Evolutionary conservation across 1,139 yeast genomes (phyloP).

Genomic region (Citeromyces siamensis): DNA sequence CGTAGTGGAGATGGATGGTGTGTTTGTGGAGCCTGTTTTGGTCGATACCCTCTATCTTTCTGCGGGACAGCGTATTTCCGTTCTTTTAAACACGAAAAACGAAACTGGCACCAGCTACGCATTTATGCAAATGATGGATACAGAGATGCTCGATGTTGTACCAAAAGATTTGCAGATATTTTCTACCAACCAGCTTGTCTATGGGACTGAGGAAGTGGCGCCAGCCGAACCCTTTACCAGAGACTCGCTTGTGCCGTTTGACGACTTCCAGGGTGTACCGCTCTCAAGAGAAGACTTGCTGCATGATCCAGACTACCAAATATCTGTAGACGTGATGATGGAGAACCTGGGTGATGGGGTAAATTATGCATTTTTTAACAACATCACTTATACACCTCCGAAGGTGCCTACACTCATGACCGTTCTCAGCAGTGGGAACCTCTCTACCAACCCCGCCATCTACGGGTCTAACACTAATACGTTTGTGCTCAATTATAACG

Average conservation of each 20-base stretch:
- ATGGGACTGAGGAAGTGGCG: slow-evolving; percentile 23
- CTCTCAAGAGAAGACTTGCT: slow-evolving; percentile 32
- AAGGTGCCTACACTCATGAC: slow-evolving; percentile 74
- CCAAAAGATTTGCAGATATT: slow-evolving; percentile 38
- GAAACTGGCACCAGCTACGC: slow-evolving; percentile 38
- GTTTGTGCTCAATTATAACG: slow-evolving; percentile 56
- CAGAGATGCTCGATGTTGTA: slow-evolving; percentile 51
- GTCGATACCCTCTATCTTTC: slow-evolving; percentile 51
- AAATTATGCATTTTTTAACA: slow-evolving; percentile 86
- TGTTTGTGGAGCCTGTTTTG: slow-evolving; percentile 41
- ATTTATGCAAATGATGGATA: slow-evolving; percentile 50
- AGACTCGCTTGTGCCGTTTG: slow-evolving; percentile 19
- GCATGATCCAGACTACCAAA: slow-evolving; percentile 55
- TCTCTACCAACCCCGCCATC: slow-evolving; percentile 38
- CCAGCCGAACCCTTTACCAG: slow-evolving; percentile 14
- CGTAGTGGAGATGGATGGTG: slow-evolving; percentile 67
- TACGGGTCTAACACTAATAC: slow-evolving; percentile 80
- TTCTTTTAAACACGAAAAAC: slow-evolving; percentile 41
- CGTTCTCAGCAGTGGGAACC: slow-evolving; percentile 44
- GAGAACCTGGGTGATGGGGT: slow-evolving; percentile 71
- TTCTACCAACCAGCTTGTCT: slow-evolving; percentile 41
- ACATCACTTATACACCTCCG: slow-evolving; percentile 64
- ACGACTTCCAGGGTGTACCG: slow-evolving; percentile 59
- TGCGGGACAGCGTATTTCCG: slow-evolving; percentile 62
- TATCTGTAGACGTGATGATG: slow-evolving; percentile 62